phyloP scores from a whole-genome alignment of 169 alveolate species.

The Plasmodium reichenowi region DNA sequence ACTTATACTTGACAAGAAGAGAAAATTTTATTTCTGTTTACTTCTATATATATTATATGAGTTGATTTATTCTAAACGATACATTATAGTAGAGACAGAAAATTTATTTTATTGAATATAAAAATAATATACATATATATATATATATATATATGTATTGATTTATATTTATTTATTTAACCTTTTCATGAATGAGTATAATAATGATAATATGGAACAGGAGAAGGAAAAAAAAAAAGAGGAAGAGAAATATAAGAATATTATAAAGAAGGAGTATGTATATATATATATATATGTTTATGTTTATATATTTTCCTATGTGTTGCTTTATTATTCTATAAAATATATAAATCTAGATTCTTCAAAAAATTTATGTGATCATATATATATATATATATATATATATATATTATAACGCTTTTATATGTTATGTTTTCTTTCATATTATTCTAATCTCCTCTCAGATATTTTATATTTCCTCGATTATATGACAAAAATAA shows the following conservation, averaged over 20 bases:
- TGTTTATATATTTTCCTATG: not conserved
- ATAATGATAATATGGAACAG: conserved; percentile 42
- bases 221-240: conserved; percentile 32
- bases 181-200: conserved; percentile 46
- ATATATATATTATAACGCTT: not conserved
- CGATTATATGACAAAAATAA: conserved; percentile 44
- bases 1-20: too few species aligned
- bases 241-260: conserved; percentile 8
- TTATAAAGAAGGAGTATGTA: conserved; percentile 47
- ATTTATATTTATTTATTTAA: not conserved
- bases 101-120: not conserved
- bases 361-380: too few species aligned
- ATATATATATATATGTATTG: not conserved
- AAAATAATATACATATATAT: not conserved
- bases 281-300: not conserved
- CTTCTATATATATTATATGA: not conserved
- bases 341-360: too few species aligned
- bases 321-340: too few species aligned
- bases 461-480: conserved; percentile 53
- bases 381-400: conserved; percentile 9
- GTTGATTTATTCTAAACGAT: too few species aligned
- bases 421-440: too few species aligned
- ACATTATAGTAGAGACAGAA: too few species aligned
- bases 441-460: too few species aligned
- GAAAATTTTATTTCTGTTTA: too few species aligned